Conservation (phyloP, 2,329 filamentous ascomycete species). For the Fusarium newnesense region DNA sequence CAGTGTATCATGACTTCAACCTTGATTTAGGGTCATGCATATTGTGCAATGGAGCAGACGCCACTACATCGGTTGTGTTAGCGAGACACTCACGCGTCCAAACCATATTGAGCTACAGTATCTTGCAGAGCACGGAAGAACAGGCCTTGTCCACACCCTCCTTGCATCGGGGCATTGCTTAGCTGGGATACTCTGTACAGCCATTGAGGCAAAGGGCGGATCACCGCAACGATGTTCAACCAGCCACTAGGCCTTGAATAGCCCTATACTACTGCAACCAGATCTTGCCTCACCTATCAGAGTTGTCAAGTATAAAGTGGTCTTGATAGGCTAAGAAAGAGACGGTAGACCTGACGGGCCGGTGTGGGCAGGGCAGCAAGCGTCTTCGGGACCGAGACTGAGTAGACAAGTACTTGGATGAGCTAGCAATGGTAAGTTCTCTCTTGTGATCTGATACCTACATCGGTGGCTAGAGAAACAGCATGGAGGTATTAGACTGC, state of each 20-base stretch:
- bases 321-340: background rate
- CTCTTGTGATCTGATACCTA: slow-evolving; percentile 1
- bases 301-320: background rate
- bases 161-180: background rate
- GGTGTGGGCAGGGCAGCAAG: background rate
- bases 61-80: background rate
- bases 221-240: background rate
- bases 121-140: background rate
- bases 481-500: background rate
- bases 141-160: background rate
- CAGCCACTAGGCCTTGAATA: background rate
- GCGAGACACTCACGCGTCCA: background rate
- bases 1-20: slow-evolving; percentile 7
- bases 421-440: background rate
- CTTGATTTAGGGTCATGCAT: background rate
- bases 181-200: background rate
- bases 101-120: background rate
- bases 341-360: background rate
- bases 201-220: background rate
- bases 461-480: background rate
- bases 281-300: background rate
- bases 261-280: background rate
- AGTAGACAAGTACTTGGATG: background rate
- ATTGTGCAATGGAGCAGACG: slow-evolving; percentile 2
- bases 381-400: background rate